phyloP scores from a whole-genome alignment of 331 rosid species.

The Prunus yedoensis region DNA sequence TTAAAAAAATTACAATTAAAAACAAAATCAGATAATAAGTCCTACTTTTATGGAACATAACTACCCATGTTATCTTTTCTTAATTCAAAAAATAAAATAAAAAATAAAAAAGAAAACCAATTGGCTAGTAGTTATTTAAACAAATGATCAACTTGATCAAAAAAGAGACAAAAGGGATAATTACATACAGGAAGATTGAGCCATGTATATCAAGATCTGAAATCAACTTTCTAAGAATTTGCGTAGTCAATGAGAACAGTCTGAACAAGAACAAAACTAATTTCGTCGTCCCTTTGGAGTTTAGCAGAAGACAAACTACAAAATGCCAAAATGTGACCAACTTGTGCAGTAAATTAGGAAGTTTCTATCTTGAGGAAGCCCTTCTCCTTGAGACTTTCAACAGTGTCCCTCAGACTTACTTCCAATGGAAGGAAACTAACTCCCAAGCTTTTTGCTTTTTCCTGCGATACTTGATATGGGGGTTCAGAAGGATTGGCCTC shows the following conservation, averaged over 20 bases:
- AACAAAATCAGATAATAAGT: no score
- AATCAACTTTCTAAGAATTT: background rate
- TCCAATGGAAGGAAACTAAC: conserved; percentile 39
- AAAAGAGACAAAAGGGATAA: no score
- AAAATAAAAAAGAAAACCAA: no score
- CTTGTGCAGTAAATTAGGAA: background rate
- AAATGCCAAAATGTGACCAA: background rate
- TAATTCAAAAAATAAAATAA: no score
- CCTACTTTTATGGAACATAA: no score
- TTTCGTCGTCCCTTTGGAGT: background rate
- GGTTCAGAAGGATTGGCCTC: conserved; percentile 16
- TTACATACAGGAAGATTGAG: no score
- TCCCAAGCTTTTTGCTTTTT: conserved; percentile 36
- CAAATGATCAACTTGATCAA: no score
- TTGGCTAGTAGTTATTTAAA: no score
- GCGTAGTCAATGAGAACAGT: background rate
- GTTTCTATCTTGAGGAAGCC: conserved; percentile 18
- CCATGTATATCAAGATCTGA: no score
- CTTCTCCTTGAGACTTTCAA: conserved; percentile 40
- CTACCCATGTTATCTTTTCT: no score
- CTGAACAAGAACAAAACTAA: no score
- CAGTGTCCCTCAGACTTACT: conserved; percentile 28
- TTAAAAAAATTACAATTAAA: no score
- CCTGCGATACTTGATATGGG: conserved; percentile 35
- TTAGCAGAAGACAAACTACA: background rate